Evolutionary conservation across 768 basidiomycete genomes (phyloP), one percentile per base, ranked within the genome.

Genomic region (Imleria badia): DNA sequence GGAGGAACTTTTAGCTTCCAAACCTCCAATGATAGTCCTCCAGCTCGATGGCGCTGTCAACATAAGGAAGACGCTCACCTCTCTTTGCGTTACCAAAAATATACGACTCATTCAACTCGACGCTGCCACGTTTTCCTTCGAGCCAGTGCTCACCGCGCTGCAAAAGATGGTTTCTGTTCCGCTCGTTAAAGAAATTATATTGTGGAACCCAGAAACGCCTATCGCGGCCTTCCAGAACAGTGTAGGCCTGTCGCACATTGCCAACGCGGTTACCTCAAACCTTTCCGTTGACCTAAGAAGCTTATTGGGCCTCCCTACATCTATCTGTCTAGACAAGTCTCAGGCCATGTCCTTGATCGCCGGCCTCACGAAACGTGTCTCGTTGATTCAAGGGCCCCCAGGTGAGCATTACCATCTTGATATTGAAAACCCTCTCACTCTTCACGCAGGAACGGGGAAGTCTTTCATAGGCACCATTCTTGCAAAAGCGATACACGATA

Each of bases 341-440:
- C 87, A 89, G 52, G 60, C 67, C 1, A 60, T 41, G 13, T 73
- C 77, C 0, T 69, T 87, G 9, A 51, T 85, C 1, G 64, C 77
- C 0, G 82, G 82, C 1, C 73, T 89, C 3, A 76, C 72, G 0
- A 79, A 86, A 52, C 71, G 64, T 5, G 72, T 89, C 0, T 80
- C 84, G 1, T 61, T 87, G 6, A 84, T 89, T 6, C 87, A 88
- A 70, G 87, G 87, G 0, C 87, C 87, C 0, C 86, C 86, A 29
- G 87, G 86, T 85, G 6, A 33, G 67, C 29, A 69, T 6, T 1
- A 1, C n/a, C 13, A 6, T 13, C 34, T 19, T 41, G 13, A 17
- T 34, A 5, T 8, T n/a, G 15, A 7, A 30, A 36, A 0, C 2
- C 3, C 11, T 45, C 33, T 63, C n/a, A 58, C 10, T 14, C 9